Percentiles rank a stretch among this genome's conserved stretches.
Evolutionary conservation across 768 basidiomycete species (phyloP).

Genomic region (Termitomyces sp.): DNA sequence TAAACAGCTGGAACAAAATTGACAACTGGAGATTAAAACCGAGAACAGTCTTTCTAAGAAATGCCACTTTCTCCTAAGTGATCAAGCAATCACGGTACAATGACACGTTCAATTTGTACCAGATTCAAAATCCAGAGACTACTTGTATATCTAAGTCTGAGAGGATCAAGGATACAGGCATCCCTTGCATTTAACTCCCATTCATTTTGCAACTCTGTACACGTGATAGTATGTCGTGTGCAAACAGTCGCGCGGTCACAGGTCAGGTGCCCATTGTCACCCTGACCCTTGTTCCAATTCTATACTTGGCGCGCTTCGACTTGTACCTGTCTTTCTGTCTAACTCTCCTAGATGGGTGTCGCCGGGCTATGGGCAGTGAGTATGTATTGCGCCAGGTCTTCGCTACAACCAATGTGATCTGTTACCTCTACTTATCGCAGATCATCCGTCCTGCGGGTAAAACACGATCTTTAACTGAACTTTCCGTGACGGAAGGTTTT

Average conservation of each 20-base stretch:
- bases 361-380: slow-evolving; percentile 40
- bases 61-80: no score
- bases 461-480: slow-evolving; percentile 68
- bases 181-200: no score
- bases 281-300: background rate
- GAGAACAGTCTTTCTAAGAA: no score
- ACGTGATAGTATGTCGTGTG: no score
- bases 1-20: no score
- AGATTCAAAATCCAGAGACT: no score
- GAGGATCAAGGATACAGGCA: no score
- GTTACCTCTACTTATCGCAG: slow-evolving; percentile 22
- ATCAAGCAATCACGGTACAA: no score
- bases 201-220: no score
- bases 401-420: slow-evolving; percentile 4
- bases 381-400: background rate
- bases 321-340: background rate
- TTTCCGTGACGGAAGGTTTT: slow-evolving; percentile 74
- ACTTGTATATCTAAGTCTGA: no score
- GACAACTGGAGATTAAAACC: no score
- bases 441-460: slow-evolving; percentile 67
- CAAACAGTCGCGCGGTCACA: background rate
- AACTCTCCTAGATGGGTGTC: slow-evolving; percentile 25
- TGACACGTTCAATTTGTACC: no score
- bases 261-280: background rate
- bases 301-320: background rate